Percentiles rank a stretch among this genome's conserved stretches.
Conservation (phyloP, 371 early-diverging fungal species). For the Mucor sp. region DNA sequence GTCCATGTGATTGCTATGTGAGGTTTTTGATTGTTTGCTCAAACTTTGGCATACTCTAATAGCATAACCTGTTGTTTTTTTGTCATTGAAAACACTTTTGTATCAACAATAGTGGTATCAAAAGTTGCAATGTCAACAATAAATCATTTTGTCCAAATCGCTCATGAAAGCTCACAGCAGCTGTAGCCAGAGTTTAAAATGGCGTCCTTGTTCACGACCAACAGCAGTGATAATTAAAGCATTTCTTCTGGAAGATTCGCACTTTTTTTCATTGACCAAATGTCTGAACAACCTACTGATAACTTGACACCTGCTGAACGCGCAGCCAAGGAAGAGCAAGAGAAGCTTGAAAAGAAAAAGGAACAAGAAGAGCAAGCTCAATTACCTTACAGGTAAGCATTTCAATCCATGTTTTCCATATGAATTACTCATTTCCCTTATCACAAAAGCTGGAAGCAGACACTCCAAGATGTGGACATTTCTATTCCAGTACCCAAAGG, state of each 20-base stretch:
- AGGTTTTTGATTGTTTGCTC: no score
- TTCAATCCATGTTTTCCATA: not conserved
- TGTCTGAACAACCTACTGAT: constrained; percentile 21
- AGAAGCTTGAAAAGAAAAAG: constrained; percentile 32
- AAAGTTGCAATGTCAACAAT: not conserved
- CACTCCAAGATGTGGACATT: constrained; percentile 83
- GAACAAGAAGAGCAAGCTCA: constrained; percentile 61
- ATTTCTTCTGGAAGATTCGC: constrained; percentile 4
- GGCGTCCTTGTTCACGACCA: no score
- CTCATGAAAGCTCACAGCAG: not conserved
- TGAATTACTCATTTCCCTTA: not conserved
- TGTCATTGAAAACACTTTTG: no score
- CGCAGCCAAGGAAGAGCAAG: constrained; percentile 29
- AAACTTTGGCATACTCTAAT: no score
- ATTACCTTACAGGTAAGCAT: constrained; percentile 45
- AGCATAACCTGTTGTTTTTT: no score
- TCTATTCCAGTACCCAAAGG: constrained; percentile 77
- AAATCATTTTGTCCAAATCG: not conserved
- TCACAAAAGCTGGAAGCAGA: constrained; percentile 75
- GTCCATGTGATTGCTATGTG: not conserved
- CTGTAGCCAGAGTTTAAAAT: not conserved
- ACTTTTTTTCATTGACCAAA: not conserved
- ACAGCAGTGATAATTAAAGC: not conserved
- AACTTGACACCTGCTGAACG: constrained; percentile 43
- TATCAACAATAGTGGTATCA: not conserved